phyloP scores from a whole-genome alignment of 2,329 filamentous ascomycete species.

The Colletotrichum coccodes region DNA sequence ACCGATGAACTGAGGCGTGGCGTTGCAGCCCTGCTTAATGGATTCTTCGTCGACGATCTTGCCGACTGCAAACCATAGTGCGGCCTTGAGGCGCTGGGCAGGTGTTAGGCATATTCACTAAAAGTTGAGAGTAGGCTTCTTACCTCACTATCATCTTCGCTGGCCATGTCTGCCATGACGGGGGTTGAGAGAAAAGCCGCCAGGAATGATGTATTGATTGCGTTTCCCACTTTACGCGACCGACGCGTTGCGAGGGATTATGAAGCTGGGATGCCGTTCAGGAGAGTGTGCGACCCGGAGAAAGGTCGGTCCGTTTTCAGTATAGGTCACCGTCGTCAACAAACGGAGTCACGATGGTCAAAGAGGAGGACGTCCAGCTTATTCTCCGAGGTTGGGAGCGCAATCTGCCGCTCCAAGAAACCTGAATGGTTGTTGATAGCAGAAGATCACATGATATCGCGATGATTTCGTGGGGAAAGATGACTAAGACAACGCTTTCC shows the following conservation, averaged over 20 bases:
- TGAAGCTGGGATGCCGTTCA: neutral
- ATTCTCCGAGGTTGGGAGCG: neutral
- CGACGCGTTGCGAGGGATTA: constrained; percentile 9
- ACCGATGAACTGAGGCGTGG: constrained; percentile 91
- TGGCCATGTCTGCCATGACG: constrained; percentile 45
- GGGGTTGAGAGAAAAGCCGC: neutral
- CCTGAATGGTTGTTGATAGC: neutral
- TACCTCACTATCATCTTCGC: constrained; percentile 50
- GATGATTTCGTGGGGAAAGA: neutral
- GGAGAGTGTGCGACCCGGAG: neutral
- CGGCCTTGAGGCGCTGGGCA: constrained; percentile 79
- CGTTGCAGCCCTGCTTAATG: constrained; percentile 78
- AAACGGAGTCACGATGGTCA: neutral
- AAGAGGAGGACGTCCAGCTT: neutral
- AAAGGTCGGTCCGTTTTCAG: no score
- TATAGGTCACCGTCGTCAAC: neutral
- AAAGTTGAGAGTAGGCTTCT: neutral
- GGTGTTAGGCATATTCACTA: neutral
- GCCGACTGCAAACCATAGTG: constrained; percentile 85
- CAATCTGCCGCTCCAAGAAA: neutral
- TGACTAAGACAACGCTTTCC: neutral
- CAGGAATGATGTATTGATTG: neutral
- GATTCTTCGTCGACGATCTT: constrained; percentile 91
- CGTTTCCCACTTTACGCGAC: constrained; percentile 30
- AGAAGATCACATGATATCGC: constrained; percentile 27